These are phyloP conservation scores for Salinomyces thailandicus DNA, from an alignment of 2,329 filamentous ascomycete genomes.

Conservation along the genomic window DNA sequence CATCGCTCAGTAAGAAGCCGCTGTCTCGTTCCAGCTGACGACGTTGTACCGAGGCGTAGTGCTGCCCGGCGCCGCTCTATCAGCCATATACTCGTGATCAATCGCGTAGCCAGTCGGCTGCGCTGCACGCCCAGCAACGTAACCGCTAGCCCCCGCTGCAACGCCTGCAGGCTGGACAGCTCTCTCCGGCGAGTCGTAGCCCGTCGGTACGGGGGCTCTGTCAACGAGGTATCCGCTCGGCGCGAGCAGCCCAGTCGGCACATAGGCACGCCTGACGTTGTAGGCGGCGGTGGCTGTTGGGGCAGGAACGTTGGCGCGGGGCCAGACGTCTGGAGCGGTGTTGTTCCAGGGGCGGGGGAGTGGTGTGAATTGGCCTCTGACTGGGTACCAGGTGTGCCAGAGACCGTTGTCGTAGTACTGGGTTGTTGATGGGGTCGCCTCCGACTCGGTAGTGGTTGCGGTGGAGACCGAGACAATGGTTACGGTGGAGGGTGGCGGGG, in stretches of 20 bases:
- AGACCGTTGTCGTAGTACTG: slow-evolving; percentile 36
- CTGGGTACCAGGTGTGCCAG: slow-evolving; percentile 35
- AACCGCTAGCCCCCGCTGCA: background rate
- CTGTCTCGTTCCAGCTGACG: slow-evolving; percentile 6
- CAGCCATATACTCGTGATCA: background rate
- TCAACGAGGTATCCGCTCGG: too few relatives aligned
- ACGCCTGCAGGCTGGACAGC: background rate
- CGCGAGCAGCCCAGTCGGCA: background rate
- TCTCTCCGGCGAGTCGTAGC: background rate
- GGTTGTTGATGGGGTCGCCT: slow-evolving; percentile 13
- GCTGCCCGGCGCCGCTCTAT: background rate
- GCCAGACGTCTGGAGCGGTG: background rate
- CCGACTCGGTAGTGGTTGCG: slow-evolving; percentile 7
- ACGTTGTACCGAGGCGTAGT: background rate
- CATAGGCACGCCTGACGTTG: too few relatives aligned
- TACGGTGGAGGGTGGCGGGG: background rate
- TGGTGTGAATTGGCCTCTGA: background rate
- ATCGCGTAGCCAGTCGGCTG: background rate
- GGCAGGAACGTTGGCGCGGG: too few relatives aligned
- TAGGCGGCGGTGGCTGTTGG: too few relatives aligned
- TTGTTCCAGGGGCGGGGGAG: background rate
- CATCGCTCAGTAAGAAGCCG: background rate
- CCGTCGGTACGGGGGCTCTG: too few relatives aligned
- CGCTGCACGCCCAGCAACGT: background rate
- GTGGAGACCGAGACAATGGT: slow-evolving; percentile 9